phyloP scores from a whole-genome alignment of 2,329 filamentous ascomycete genomes.

The Laburnicola sp. region DNA sequence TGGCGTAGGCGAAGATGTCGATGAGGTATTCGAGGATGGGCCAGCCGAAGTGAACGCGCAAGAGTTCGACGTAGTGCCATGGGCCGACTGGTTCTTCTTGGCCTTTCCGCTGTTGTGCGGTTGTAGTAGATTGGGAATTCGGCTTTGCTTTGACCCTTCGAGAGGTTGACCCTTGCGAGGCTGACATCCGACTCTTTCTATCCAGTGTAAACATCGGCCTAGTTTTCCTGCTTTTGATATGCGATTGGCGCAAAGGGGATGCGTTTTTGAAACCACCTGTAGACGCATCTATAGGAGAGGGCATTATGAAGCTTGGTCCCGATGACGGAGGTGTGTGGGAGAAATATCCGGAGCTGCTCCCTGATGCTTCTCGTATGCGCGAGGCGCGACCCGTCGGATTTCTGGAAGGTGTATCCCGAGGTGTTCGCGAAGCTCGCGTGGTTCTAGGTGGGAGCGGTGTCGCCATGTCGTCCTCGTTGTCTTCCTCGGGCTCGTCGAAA shows the following conservation, averaged over 20 bases:
- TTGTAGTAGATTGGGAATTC: conserved; percentile 3
- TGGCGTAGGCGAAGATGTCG: conserved; percentile 61
- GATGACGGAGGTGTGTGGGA: conserved; percentile 23
- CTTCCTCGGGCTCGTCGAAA: conserved; percentile 22
- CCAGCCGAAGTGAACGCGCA: conserved; percentile 39
- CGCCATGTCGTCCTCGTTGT: conserved; percentile 14
- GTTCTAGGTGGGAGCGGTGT: conserved; percentile 20
- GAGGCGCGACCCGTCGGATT: conserved; percentile 12
- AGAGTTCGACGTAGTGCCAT: conserved; percentile 28
- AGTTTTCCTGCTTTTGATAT: conserved; percentile 21
- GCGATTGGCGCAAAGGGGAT: conserved; percentile 27
- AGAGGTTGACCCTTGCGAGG: conserved; percentile 10
- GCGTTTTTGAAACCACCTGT: conserved; percentile 23
- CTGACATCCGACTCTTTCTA: background rate
- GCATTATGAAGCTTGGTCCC: conserved; percentile 51
- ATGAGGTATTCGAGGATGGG: conserved; percentile 54
- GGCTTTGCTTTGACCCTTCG: conserved; percentile 2
- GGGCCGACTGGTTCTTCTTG: conserved; percentile 21
- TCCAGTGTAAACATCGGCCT: conserved; percentile 10
- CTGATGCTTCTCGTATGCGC: conserved; percentile 18
- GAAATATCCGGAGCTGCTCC: conserved; percentile 15
- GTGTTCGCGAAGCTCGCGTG: conserved; percentile 12
- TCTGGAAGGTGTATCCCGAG: conserved; percentile 13
- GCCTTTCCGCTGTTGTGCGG: conserved; percentile 6
- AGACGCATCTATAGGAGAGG: conserved; percentile 33